These are phyloP conservation scores for Delonix regia DNA, from an alignment of 306 rosid genomes.

Conservation along the genomic window DNA sequence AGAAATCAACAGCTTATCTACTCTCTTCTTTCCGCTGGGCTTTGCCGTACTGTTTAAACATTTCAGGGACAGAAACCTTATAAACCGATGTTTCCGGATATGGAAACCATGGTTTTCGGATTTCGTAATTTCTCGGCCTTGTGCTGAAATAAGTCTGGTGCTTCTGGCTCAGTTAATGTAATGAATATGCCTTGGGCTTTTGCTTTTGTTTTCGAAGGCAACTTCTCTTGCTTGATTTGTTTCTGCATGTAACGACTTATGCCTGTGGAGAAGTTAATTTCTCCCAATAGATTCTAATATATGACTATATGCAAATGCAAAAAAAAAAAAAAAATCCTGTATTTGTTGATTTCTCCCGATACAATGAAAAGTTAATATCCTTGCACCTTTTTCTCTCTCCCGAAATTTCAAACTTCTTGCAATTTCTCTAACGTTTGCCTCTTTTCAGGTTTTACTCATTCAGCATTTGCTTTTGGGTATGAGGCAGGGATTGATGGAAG, in stretches of 20 bases:
- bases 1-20: not conserved
- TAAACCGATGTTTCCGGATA: not conserved
- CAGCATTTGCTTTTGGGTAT: slow-evolving; percentile 69
- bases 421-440: not conserved
- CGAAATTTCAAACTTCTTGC: not conserved
- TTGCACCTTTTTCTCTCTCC: not conserved
- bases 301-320: not conserved
- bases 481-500: slow-evolving; percentile 68
- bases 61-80: not conserved
- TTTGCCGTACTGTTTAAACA: not conserved
- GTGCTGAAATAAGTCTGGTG: not conserved
- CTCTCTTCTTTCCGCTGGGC: too few species aligned
- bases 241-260: not conserved
- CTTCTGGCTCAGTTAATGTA: not conserved
- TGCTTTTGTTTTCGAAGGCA: not conserved
- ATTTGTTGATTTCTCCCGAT: not conserved
- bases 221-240: not conserved
- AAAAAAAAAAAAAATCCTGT: too few species aligned
- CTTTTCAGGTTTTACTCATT: slow-evolving; percentile 66
- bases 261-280: not conserved
- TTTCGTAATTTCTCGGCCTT: not conserved
- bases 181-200: not conserved
- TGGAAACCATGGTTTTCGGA: slow-evolving; percentile 6
- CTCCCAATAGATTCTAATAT: not conserved
- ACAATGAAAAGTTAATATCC: not conserved